Conservation (phyloP, 1,284 basidiomycete genomes). For the Fomitopsis betulina region DNA sequence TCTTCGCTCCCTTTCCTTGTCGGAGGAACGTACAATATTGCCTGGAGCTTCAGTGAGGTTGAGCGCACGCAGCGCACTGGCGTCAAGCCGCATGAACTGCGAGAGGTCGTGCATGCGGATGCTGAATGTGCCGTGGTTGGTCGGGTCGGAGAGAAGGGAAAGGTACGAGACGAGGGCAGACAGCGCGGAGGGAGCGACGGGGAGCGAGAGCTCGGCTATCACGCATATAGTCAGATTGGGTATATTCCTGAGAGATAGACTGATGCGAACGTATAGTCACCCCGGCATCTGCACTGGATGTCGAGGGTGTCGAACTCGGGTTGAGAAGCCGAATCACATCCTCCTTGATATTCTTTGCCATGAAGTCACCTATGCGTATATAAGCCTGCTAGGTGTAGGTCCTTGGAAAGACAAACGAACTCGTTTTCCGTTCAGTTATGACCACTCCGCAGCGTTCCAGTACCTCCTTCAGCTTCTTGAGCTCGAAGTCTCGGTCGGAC, state of each 20-base stretch:
- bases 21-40: slow-evolving; percentile 18
- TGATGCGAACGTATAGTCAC: slow-evolving; percentile 41
- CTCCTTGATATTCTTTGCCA: slow-evolving; percentile 76
- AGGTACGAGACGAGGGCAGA: slow-evolving; percentile 85
- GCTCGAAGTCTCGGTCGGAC: slow-evolving; percentile 81
- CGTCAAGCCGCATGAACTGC: slow-evolving; percentile 95
- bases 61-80: slow-evolving; percentile 89
- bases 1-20: no score
- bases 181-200: slow-evolving; percentile 76
- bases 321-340: slow-evolving; percentile 79
- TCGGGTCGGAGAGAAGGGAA: slow-evolving; percentile 74
- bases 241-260: neutral
- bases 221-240: neutral
- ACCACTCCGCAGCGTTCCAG: slow-evolving; percentile 91
- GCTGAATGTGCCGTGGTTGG: slow-evolving; percentile 80
- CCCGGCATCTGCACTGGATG: slow-evolving; percentile 44
- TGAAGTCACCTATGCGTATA: slow-evolving; percentile 70
- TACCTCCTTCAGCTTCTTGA: slow-evolving; percentile 79
- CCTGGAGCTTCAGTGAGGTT: slow-evolving; percentile 69
- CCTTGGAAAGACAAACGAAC: slow-evolving; percentile 38
- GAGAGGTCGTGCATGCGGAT: slow-evolving; percentile 88
- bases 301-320: slow-evolving; percentile 35
- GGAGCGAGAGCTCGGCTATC: slow-evolving; percentile 73
- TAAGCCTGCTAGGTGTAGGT: neutral
- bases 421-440: slow-evolving; percentile 82